Evolutionary conservation across 208 protist genomes (phyloP).

Genomic region (Leishmania aethiopica): DNA sequence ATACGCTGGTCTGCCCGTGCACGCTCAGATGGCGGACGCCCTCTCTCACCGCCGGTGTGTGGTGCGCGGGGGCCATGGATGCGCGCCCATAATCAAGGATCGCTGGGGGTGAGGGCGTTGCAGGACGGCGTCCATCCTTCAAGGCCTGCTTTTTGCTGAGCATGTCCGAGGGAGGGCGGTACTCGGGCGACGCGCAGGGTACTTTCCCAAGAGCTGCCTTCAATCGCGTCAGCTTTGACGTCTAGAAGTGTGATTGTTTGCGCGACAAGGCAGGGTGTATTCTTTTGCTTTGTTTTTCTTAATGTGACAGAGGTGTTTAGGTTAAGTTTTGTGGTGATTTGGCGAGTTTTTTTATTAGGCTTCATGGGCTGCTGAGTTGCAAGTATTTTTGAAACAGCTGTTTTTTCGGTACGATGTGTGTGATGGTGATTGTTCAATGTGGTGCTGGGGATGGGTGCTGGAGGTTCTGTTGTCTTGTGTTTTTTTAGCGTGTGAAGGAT

Average conservation of each 20-base stretch:
- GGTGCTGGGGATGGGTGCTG: too few species aligned
- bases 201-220: background rate
- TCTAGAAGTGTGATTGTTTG: background rate
- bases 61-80: background rate
- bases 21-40: background rate
- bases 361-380: too few species aligned
- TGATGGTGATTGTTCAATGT: too few species aligned
- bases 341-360: accelerated
- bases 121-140: background rate
- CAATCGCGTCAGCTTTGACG: background rate
- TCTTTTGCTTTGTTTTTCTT: too few species aligned
- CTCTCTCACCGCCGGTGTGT: background rate
- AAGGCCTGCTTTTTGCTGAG: background rate
- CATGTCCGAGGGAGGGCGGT: background rate
- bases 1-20: background rate
- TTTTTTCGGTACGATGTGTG: too few species aligned
- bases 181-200: background rate
- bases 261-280: too few species aligned
- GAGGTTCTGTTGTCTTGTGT: too few species aligned
- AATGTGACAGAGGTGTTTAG: too few species aligned
- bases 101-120: background rate
- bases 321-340: too few species aligned
- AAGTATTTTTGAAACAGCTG: accelerated
- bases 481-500: too few species aligned
- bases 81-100: too few species aligned